Base-by-base conservation (phyloP, 306 rosid species). In the Malus sylvestris region DNA sequence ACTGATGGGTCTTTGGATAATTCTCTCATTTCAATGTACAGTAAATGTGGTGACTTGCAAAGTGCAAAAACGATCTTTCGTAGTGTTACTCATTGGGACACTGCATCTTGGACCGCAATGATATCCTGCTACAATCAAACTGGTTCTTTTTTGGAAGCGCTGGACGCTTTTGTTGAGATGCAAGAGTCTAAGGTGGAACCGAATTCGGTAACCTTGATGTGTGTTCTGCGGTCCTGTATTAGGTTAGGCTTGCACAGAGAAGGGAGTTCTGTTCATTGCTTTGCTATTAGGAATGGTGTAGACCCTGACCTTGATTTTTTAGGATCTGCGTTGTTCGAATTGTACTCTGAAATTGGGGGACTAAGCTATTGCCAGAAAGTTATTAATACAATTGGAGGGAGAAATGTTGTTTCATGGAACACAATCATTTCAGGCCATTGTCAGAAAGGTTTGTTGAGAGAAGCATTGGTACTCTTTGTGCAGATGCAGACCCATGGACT, bases 51-150 rank as follows among this genome's bases (percentile, higher is more conserved):
- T 33, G 80, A 81, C 87, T 75, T 90, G 75, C 49, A 57, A 22
- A 78, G 78, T 76, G 91, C 89, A 42, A 82, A 86, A 79, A 67
- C 42, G 62, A 35, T 88, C 44, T 92, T 91, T 78, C 75, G 33
- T 69, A 74, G 32, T 52, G 67, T 85, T 23, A 11, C 57, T 67
- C 42, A 59, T 46, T 80, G 68, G 52, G 80, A 79, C 74, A 86
- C 89, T 81, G 81, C 86, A 67, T 85, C 88, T 71, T 92, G 97
- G 95, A 90, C 93, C 32, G 86, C 93, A 22, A 84, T 94, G 93
- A 86, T 92, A 77, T 92, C 96, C 46, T 76, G 91, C 76, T 89
- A 81, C 73, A 87, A 90, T 87, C 92, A 84, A 74, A 78, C 46
- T 12, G 86, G 85, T 67, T 78, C 33, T 62, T 89, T 85, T 75